These are phyloP conservation scores for Suillus discolor DNA, from an alignment of 768 basidiomycete species.

Conservation along the genomic window DNA sequence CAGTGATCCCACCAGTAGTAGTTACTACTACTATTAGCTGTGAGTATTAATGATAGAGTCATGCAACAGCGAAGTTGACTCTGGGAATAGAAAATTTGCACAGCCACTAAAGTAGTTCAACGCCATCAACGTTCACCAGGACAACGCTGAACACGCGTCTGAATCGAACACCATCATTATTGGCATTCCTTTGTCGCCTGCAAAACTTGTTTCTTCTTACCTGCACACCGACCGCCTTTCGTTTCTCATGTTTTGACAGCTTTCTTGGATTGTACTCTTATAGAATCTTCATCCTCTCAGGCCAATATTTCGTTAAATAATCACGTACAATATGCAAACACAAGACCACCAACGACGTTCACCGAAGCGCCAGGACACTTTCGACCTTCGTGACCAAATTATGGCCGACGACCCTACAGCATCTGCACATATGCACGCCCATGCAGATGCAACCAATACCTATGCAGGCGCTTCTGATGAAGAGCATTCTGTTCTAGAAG, in stretches of 20 bases:
- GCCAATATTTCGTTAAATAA: constrained; percentile 2
- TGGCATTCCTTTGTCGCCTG: background rate
- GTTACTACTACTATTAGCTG: too few species aligned
- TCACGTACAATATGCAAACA: constrained; percentile 24
- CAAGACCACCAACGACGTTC: constrained; percentile 27
- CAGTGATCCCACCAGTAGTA: too few species aligned
- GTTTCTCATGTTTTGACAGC: constrained; percentile 1
- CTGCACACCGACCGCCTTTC: background rate
- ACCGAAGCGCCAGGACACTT: constrained; percentile 59
- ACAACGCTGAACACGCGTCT: background rate
- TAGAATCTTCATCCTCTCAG: background rate
- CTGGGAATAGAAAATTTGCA: background rate
- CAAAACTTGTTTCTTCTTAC: background rate
- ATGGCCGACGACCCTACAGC: constrained; percentile 51
- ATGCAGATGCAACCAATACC: constrained; percentile 47
- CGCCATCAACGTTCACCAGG: background rate
- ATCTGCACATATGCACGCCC: constrained; percentile 46
- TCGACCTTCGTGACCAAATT: constrained; percentile 71
- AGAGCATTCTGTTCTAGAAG: constrained; percentile 81
- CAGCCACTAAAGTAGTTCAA: constrained; percentile 5
- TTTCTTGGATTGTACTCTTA: background rate
- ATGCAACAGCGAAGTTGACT: too few species aligned
- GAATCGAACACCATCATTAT: background rate
- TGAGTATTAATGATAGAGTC: too few species aligned
- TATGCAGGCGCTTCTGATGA: constrained; percentile 60